Base-by-base conservation (phyloP, 768 basidiomycete species). In the Xerocomus spinulosus region DNA sequence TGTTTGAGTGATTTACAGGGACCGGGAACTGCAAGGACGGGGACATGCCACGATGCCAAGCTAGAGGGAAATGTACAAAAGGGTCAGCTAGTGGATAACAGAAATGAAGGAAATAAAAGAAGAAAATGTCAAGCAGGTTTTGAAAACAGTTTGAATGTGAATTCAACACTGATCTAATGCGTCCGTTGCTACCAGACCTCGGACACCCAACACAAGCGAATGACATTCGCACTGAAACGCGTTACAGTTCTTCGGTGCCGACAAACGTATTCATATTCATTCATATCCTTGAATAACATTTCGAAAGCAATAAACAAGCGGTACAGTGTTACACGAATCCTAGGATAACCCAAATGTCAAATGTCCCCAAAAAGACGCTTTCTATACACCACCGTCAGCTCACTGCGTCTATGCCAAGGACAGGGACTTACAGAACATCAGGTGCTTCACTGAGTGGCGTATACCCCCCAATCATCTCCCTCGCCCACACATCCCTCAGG, bases 401-500 rank as follows among this genome's bases (percentile, higher is more conserved):
- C 13, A 15, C 23, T 3, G 9, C 9, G 10, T 23, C 20, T 23
- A 6, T 15, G 3, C 20, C 15, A 12, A 17, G 18, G 35, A 20
- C 35, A 13, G n/a, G 21, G 9, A 79, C 88, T 72, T 60, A 91
- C 89, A 92, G 56, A 43, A 73, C 53, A 17, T 74, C 71, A 4
- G 89, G 89, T 0, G 89, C 79, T 45, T 90, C 83, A 52, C 80
- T 89, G 52, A 90, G 76, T 20, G 85, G 61, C 0, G 81, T 82
- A 50, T 75, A 74, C 1, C 87, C 87, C 13, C 89, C 90, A 2
- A 82, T 66, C 85, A 92, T 88, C 68, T 92, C 89, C 47, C 89
- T 71, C n/a, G 80, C 77, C 89, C 90, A 92, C 0, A 91, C 90
- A 52, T 92, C 89, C 35, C 87, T 72, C 61, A 91, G 56, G 66